Conservation (phyloP, 108 stramenopile species). For the Pseudonitzschia pungens region DNA sequence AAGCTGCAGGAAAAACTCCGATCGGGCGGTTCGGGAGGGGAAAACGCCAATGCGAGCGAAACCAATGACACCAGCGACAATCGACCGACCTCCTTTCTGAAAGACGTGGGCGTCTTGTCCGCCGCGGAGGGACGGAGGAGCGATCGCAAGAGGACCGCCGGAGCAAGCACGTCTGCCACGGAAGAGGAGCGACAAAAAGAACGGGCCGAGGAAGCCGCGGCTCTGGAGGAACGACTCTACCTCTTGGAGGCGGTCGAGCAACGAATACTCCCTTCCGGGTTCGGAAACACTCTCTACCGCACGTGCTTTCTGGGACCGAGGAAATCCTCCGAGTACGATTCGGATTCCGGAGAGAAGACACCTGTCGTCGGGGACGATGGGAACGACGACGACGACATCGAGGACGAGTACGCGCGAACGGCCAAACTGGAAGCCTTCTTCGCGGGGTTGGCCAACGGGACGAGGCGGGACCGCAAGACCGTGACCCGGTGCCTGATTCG, state of each 20-base stretch:
- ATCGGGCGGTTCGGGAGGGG: background rate
- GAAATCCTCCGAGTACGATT: slow-evolving; percentile 18
- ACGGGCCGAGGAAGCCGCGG: background rate
- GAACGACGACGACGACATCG: slow-evolving; percentile 5
- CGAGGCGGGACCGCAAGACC: slow-evolving; percentile 35
- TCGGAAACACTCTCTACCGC: slow-evolving; percentile 44
- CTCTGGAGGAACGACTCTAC: slow-evolving; percentile 25
- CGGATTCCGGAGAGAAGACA: no score
- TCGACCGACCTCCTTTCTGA: slow-evolving; percentile 42
- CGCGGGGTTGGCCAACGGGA: slow-evolving; percentile 41
- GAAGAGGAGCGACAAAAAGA: background rate
- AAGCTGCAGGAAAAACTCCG: background rate
- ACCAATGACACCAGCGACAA: background rate
- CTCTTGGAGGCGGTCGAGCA: slow-evolving; percentile 37
- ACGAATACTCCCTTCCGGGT: slow-evolving; percentile 32
- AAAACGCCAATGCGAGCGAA: background rate
- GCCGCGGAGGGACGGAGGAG: slow-evolving; percentile 5
- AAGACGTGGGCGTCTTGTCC: slow-evolving; percentile 26
- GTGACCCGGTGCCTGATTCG: slow-evolving; percentile 37
- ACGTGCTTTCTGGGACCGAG: slow-evolving; percentile 28
- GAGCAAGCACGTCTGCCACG: no score
- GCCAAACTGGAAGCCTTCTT: slow-evolving; percentile 48
- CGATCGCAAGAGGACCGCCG: background rate
- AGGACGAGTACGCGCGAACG: slow-evolving; percentile 35
- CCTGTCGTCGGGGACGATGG: no score